Evolutionary conservation across 2,329 filamentous ascomycete genomes (phyloP), one percentile per base, ranked within the genome.

Genomic region (Xylaria digitata): DNA sequence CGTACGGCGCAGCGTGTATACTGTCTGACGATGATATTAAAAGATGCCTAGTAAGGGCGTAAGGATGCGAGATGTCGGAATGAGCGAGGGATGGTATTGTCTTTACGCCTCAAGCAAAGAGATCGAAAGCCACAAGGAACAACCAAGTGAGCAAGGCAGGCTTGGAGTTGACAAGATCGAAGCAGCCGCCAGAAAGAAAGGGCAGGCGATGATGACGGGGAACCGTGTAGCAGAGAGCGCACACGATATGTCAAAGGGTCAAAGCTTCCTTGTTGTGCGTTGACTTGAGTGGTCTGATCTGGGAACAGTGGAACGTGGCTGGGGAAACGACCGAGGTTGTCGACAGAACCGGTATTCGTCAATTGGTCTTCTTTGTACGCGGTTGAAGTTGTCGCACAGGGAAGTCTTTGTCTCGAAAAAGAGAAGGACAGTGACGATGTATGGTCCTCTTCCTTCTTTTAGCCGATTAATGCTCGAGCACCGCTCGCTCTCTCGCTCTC

Each of bases 11-110:
- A 69, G 59, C 30, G 45, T 26, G 61, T 61, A 59, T 59, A 54
- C 59, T 68, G 58, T 69, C 68, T 55, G 61, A 62, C 65, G 61
- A 65, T 70, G 52, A 60, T 68, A 71, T 74, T 76, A 76, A 73
- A 72, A 72, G 70, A 71, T 71, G 66, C 67, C 68, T 59, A 62
- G 43, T 53, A 61, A 26, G 37, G 53, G 63, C 50, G 55, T 66
- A 65, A 54, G 45, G 48, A 57, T 60, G n/a, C 61, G 53, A 69
- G 67, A 62, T 59, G 71, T 72, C 71, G 65, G 74, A 76, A 75
- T 72, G 73, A 76, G 70, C 67, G 72, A 74, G 64, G 26, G 53
- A 19, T 63, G 55, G 55, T 34, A 64, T 58, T 65, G 67, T 70
- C 55, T 64, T 73, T 67, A 68, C 61, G 65, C 59, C 56, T 65